Percentiles rank a stretch among this genome's conserved stretches.
phyloP scores from a whole-genome alignment of 805 yeast genomes.

The Kodamaea neixiangensis region DNA sequence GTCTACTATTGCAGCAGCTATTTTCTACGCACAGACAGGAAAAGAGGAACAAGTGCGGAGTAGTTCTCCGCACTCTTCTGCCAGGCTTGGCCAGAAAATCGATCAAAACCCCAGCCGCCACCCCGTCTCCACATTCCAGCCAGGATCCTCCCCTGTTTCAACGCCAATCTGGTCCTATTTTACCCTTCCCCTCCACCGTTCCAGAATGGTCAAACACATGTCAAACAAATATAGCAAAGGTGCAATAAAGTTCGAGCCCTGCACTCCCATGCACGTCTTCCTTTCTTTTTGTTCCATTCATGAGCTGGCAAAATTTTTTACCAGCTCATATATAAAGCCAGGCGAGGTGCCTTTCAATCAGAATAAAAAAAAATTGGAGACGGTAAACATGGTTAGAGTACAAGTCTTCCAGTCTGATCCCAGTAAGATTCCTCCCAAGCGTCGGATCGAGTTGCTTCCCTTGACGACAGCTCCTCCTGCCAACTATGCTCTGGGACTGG shows the following conservation, averaged over 20 bases:
- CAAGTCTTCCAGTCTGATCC: constrained; percentile 11
- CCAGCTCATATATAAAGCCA: neutral
- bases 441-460: constrained; percentile 7
- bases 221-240: neutral
- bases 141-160: neutral
- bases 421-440: constrained; percentile 10
- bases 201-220: constrained; percentile 4
- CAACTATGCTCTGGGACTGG: constrained; percentile 1
- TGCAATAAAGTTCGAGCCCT: neutral
- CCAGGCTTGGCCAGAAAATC: neutral
- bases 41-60: neutral
- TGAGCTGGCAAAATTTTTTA: neutral
- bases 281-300: neutral
- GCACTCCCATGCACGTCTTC: neutral
- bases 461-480: constrained; percentile 8
- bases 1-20: neutral
- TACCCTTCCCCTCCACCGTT: neutral
- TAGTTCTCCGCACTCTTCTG: neutral
- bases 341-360: neutral
- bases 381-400: constrained; percentile 5
- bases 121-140: neutral
- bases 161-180: neutral
- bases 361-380: neutral
- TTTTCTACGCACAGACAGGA: neutral
- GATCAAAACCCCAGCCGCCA: neutral